A percentile compares a stretch with the other conserved stretches of the same genome.
Conservation (phyloP, 1,284 basidiomycete species). For the Lentinus polychrous region DNA sequence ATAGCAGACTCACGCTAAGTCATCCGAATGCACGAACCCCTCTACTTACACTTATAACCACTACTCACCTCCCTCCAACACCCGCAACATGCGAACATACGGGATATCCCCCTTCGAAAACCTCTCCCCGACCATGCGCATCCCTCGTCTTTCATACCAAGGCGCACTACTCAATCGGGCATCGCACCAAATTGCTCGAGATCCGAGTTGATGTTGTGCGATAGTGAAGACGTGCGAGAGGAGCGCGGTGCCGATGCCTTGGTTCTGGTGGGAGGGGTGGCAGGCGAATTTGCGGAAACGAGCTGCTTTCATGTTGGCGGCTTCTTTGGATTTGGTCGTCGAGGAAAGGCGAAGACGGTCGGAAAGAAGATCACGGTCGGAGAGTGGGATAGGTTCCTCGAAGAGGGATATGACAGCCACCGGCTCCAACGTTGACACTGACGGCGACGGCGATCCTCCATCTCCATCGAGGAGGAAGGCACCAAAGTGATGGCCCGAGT, state of each 20-base stretch:
- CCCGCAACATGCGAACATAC: conserved; percentile 40
- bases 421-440: too few species aligned
- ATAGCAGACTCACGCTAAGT: too few species aligned
- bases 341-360: background rate
- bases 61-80: too few species aligned
- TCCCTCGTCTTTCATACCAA: conserved; percentile 51
- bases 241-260: conserved; percentile 45
- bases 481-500: conserved; percentile 43
- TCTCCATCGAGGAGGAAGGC: conserved; percentile 32
- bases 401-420: conserved; percentile 53
- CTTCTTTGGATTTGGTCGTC: background rate
- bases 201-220: conserved; percentile 31
- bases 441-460: conserved; percentile 20
- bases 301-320: conserved; percentile 18
- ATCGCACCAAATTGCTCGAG: conserved; percentile 47
- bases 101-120: conserved; percentile 49
- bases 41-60: too few species aligned
- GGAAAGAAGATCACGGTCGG: background rate
- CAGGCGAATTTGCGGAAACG: conserved; percentile 63
- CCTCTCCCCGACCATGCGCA: conserved; percentile 37
- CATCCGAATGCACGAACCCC: too few species aligned
- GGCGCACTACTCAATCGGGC: conserved; percentile 36
- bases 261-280: conserved; percentile 35
- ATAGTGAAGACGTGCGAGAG: conserved; percentile 34
- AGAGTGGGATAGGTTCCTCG: conserved; percentile 33